Evolutionary conservation across 257 asterid species (phyloP).

Genomic region (Rehmannia glutinosa): DNA sequence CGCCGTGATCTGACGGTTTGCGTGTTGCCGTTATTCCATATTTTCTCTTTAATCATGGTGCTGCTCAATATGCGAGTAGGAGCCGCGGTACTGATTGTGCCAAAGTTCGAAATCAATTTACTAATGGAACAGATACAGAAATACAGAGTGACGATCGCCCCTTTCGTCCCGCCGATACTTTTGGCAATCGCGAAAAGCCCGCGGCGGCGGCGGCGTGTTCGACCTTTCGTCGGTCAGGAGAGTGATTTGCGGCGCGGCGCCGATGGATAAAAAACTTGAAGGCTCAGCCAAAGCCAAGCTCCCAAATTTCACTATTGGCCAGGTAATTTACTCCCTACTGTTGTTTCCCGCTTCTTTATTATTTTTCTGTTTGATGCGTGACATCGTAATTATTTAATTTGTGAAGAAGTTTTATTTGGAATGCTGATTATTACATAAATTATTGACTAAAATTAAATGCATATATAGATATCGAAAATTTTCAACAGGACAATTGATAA

Average conservation of each 20-base stretch:
- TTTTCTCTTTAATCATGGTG: constrained; percentile 34
- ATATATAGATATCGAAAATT: too few species aligned
- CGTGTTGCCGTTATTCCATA: constrained; percentile 49
- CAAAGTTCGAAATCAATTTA: constrained; percentile 33
- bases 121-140: constrained; percentile 30
- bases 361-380: too few species aligned
- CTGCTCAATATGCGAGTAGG: constrained; percentile 36
- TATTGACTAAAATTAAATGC: too few species aligned
- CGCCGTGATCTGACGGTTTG: constrained; percentile 31
- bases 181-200: constrained; percentile 36
- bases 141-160: constrained; percentile 43
- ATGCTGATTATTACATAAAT: too few species aligned
- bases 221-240: constrained; percentile 54
- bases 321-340: constrained; percentile 25
- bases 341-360: too few species aligned
- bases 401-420: too few species aligned
- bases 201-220: constrained; percentile 25
- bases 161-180: constrained; percentile 56
- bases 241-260: constrained; percentile 52
- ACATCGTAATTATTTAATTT: too few species aligned
- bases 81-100: constrained; percentile 38
- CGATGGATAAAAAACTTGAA: constrained; percentile 41
- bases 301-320: constrained; percentile 48
- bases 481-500: too few species aligned
- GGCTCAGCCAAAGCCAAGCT: constrained; percentile 30